Base-by-base conservation (phyloP, 177 flowering plant species). In the Vitis hybrid region DNA sequence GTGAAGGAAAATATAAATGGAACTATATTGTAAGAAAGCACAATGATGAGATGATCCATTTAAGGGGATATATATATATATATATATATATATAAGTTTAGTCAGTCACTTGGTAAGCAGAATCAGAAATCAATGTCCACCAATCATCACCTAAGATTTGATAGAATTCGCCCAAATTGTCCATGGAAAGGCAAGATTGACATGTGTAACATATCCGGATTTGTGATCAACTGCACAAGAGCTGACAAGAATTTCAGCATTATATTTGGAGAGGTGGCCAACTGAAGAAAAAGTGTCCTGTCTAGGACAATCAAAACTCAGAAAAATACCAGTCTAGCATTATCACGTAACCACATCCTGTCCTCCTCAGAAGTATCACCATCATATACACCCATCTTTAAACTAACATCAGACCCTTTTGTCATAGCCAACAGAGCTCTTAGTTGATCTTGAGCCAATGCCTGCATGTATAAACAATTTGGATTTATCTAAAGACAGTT, bases 201-300 rank as follows among this genome's bases (percentile, higher is more conserved):
- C 80, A 87, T 71, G 67, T 94, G 97, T 55, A 94, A 70, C 99
- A 94, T 94, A 78, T 94, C 99, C 55, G 99, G 99, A 84, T 94
- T 94, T 70, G 99, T 91, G 69, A 94, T 94, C 80, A 94, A 78
- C 99, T 94, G 89, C 82, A 85, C 4, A 22, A 9, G 62, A 55
- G 49, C 14, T 7, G 19, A 65, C 39, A 72, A 56, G 18, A 57
- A 52, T 57, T 60, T 77, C 50, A 74, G 57, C 52, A 67, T 31
- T 55, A 57, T 61, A 19, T 49, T 29, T 20, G 73, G 60, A 29
- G 19, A 64, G 56, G 49, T 51, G 39, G 9, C 9, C 33, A 71
- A 48, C 10, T 51, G 31, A 66, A 59, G 61, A 51, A 56, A 63
- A 58, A 29, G 45, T 49, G 61, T 39, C 55, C 39, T 5, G 10